Conservation (phyloP, 2,329 filamentous ascomycete species). For the Arthrobotrys pseudoclavata region DNA sequence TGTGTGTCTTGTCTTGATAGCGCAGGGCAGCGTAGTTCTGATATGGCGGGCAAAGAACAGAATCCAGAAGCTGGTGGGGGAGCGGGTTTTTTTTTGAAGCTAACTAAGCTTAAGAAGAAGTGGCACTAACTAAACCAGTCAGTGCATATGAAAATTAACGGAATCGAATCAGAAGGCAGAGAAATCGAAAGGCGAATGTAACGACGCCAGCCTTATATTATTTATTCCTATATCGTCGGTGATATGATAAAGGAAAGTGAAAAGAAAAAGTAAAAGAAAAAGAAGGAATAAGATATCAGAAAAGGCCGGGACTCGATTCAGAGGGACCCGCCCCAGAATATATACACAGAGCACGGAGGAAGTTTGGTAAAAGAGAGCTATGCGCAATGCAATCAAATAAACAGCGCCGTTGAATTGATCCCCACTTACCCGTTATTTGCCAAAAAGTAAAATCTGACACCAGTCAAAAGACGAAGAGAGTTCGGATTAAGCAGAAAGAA, state of each 20-base stretch:
- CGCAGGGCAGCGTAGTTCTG: slow-evolving; percentile 9
- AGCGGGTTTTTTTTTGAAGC: slow-evolving; percentile 14
- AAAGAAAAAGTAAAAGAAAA: slow-evolving; percentile 9
- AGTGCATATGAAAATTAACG: slow-evolving; percentile 32
- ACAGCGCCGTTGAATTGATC: slow-evolving; percentile 23
- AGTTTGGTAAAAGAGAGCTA: background rate
- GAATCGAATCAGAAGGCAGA: slow-evolving; percentile 20
- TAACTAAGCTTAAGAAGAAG: slow-evolving; percentile 33
- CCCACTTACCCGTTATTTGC: slow-evolving; percentile 57
- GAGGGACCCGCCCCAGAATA: slow-evolving; percentile 16
- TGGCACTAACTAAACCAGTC: slow-evolving; percentile 28
- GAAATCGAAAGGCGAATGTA: slow-evolving; percentile 10
- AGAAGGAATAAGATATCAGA: background rate
- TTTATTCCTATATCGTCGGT: slow-evolving; percentile 14
- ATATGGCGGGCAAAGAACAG: slow-evolving; percentile 35
- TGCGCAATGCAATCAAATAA: slow-evolving; percentile 22
- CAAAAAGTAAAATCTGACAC: slow-evolving; percentile 47
- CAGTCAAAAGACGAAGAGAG: background rate
- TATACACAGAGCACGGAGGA: background rate
- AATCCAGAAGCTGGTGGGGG: slow-evolving; percentile 42
- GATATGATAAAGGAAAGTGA: slow-evolving; percentile 15
- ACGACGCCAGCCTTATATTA: slow-evolving; percentile 20
- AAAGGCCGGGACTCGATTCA: background rate
- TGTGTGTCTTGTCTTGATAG: slow-evolving; percentile 5
- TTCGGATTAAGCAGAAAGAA: slow-evolving; percentile 4